These are phyloP conservation scores for Vachellia pachyceras DNA, from an alignment of 306 rosid species.

Conservation along the genomic window DNA sequence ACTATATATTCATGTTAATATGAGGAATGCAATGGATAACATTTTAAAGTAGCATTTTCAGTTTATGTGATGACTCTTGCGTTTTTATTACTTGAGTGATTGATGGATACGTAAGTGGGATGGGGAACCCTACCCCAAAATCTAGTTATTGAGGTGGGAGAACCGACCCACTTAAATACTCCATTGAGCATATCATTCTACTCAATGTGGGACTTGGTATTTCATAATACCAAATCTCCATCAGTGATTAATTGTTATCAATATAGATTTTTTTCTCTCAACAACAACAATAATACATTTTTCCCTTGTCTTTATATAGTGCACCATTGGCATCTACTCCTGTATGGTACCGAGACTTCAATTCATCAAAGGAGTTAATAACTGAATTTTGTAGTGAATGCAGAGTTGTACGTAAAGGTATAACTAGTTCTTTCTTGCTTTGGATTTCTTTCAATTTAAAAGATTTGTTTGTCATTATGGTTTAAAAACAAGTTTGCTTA, in stretches of 20 bases:
- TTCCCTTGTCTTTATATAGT: slow-evolving; percentile 46
- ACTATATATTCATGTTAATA: not conserved
- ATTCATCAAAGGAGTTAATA: slow-evolving; percentile 85
- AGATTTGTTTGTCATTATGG: slow-evolving; percentile 5
- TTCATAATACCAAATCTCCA: too few species aligned
- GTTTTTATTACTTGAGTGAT: slow-evolving; percentile 1
- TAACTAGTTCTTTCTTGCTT: slow-evolving; percentile 29
- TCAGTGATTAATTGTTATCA: not conserved
- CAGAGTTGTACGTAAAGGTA: slow-evolving; percentile 95
- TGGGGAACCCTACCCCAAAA: too few species aligned
- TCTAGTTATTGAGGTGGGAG: too few species aligned
- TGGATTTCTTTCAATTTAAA: slow-evolving; percentile 24
- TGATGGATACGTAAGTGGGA: too few species aligned
- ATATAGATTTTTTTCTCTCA: too few species aligned
- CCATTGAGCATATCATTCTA: too few species aligned
- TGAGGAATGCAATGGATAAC: not conserved
- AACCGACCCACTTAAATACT: too few species aligned
- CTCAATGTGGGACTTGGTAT: too few species aligned
- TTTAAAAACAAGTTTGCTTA: not conserved
- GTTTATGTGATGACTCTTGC: not conserved
- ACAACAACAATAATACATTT: slow-evolving; percentile 17
- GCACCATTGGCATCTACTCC: slow-evolving; percentile 92
- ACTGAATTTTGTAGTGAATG: slow-evolving; percentile 98
- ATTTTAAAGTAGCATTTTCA: slow-evolving; percentile 5
- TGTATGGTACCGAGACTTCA: slow-evolving; percentile 88